Evolutionary conservation across 2,329 filamentous ascomycete genomes (phyloP).

Genomic region (Myriosclerotinia curreyana): DNA sequence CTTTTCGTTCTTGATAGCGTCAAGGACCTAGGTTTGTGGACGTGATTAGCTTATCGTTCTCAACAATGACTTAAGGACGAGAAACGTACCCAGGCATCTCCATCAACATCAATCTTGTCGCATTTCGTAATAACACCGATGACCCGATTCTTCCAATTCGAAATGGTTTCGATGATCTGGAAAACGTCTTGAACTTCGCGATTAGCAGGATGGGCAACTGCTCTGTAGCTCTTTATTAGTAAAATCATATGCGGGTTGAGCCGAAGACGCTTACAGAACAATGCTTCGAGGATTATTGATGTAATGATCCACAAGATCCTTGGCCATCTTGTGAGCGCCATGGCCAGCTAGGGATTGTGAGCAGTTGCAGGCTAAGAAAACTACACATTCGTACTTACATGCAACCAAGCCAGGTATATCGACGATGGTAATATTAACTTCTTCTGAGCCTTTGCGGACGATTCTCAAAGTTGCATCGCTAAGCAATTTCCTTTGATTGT

Average conservation of each 20-base stretch:
- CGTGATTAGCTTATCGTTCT: too few species aligned
- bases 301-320: constrained; percentile 37
- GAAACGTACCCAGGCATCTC: constrained; percentile 13
- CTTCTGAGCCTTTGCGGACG: constrained; percentile 24
- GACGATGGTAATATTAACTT: constrained; percentile 31
- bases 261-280: constrained; percentile 37
- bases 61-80: too few species aligned
- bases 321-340: constrained; percentile 24
- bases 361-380: neutral
- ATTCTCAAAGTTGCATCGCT: constrained; percentile 21
- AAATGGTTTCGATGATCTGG: constrained; percentile 31
- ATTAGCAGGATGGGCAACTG: constrained; percentile 44
- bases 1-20: constrained; percentile 6
- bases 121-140: constrained; percentile 17
- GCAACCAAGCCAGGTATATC: constrained; percentile 37
- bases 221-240: constrained; percentile 31
- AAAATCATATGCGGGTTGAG: neutral
- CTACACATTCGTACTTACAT: constrained; percentile 13
- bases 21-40: neutral
- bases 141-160: neutral
- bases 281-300: constrained; percentile 44
- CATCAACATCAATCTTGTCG: constrained; percentile 1
- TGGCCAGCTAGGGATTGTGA: neutral
- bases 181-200: constrained; percentile 40
- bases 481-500: neutral